phyloP scores from a whole-genome alignment of 345 rosid genomes.

The Salix suchowensis region DNA sequence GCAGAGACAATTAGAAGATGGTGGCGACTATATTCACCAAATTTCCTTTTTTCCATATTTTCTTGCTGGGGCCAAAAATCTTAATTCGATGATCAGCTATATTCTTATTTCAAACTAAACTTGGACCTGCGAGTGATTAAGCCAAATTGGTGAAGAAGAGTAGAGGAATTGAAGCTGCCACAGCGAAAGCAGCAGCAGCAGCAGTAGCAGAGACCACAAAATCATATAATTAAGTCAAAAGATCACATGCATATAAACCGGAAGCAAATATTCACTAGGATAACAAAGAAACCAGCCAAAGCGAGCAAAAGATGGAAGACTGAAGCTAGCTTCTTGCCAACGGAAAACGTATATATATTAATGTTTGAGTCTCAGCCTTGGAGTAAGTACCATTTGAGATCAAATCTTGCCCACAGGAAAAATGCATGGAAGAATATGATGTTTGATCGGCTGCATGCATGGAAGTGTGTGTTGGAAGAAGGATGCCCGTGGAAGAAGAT shows the following conservation, averaged over 20 bases:
- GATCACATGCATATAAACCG: neutral
- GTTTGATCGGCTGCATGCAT: too few relatives aligned
- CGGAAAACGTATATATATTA: neutral
- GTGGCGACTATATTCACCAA: neutral
- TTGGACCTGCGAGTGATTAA: neutral
- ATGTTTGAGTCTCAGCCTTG: neutral
- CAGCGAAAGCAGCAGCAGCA: neutral
- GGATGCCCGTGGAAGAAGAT: too few relatives aligned
- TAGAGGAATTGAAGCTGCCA: neutral
- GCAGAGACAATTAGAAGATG: neutral
- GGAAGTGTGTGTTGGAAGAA: too few relatives aligned
- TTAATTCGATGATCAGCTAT: neutral
- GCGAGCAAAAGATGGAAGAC: neutral
- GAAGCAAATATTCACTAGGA: neutral
- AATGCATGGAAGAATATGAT: too few relatives aligned
- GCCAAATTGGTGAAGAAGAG: neutral
- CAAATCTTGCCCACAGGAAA: too few relatives aligned
- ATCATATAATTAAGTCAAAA: neutral
- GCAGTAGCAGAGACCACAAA: neutral
- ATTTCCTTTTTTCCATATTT: neutral
- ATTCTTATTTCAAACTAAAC: neutral
- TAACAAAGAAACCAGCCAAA: neutral
- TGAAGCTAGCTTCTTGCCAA: neutral
- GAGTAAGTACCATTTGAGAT: neutral
- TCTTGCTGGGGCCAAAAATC: neutral